Conservation (phyloP, 345 rosid species). For the Aethionema arabicum region DNA sequence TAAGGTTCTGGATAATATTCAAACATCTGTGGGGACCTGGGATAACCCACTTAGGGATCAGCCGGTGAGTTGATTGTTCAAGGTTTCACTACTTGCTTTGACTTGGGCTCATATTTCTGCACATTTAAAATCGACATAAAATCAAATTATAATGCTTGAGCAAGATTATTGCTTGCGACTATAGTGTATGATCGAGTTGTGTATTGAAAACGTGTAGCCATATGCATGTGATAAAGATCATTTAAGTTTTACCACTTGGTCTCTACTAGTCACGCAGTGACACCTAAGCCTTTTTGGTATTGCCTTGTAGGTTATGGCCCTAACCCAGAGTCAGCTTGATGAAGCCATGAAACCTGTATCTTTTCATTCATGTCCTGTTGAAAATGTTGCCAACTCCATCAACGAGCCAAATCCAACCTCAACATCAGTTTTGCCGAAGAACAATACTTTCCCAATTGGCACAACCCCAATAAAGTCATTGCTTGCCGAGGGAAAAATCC, state of each 20-base stretch:
- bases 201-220: constrained; percentile 6
- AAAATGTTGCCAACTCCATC: constrained; percentile 53
- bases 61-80: constrained; percentile 53
- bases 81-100: constrained; percentile 7
- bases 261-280: background rate
- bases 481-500: constrained; percentile 95
- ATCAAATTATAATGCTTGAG: background rate
- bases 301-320: constrained; percentile 65
- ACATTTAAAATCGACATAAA: background rate
- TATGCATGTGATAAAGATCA: background rate
- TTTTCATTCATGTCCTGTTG: constrained; percentile 63
- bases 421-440: constrained; percentile 55
- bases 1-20: constrained; percentile 59
- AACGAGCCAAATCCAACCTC: constrained; percentile 52
- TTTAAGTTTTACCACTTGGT: constrained; percentile 10
- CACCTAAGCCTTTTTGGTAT: constrained; percentile 21
- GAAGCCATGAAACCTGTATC: constrained; percentile 86
- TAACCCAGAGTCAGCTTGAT: constrained; percentile 84
- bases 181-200: background rate
- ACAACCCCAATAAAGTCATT: constrained; percentile 75
- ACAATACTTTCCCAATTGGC: constrained; percentile 60
- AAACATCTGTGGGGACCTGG: constrained; percentile 74
- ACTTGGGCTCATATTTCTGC: constrained; percentile 14
- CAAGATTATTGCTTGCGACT: constrained; percentile 9
- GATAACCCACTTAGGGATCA: constrained; percentile 59